Percentiles rank a stretch among this genome's conserved stretches.
These are phyloP conservation scores for Hyaloscypha finlandica DNA, from an alignment of 495 filamentous ascomycete genomes.

Conservation along the genomic window DNA sequence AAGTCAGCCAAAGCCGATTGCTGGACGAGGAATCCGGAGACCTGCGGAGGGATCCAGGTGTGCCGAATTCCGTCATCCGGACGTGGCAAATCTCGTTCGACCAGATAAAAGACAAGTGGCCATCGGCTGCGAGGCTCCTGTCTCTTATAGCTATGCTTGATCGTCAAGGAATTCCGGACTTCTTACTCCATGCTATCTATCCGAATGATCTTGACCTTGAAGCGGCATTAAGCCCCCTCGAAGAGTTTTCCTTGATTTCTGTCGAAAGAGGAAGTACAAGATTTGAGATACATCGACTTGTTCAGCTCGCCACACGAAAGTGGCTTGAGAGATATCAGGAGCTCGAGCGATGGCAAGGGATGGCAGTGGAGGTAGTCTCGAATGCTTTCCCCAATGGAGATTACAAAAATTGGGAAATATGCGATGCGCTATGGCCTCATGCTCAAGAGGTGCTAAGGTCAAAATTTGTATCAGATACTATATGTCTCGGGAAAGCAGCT, in stretches of 20 bases:
- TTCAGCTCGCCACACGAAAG: conserved; percentile 45
- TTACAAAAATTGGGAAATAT: conserved; percentile 39
- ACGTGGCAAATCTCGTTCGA: conserved; percentile 46
- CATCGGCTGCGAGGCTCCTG: conserved; percentile 45
- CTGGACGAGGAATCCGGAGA: background rate
- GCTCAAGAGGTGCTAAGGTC: conserved; percentile 34
- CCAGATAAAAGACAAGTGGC: conserved; percentile 37
- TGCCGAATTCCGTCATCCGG: conserved; percentile 36
- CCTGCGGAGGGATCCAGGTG: conserved; percentile 34
- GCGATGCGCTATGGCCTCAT: conserved; percentile 42
- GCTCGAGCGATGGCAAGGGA: conserved; percentile 34
- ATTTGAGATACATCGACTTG: conserved; percentile 46
- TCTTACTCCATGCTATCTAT: conserved; percentile 31
- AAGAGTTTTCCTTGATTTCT: conserved; percentile 42
- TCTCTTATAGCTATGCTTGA: conserved; percentile 47
- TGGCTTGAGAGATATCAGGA: conserved; percentile 39
- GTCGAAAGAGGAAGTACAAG: conserved; percentile 23
- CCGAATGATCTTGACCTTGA: too few relatives aligned
- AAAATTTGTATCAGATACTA: background rate
- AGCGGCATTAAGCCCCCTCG: conserved; percentile 4
- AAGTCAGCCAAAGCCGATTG: too few relatives aligned
- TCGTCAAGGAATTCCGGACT: conserved; percentile 42
- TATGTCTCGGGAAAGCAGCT: too few relatives aligned
- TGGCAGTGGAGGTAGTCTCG: conserved; percentile 37
- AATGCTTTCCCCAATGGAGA: conserved; percentile 38